Conservation (phyloP, 805 yeast species). For the Barnettozyma wickerhamii region DNA sequence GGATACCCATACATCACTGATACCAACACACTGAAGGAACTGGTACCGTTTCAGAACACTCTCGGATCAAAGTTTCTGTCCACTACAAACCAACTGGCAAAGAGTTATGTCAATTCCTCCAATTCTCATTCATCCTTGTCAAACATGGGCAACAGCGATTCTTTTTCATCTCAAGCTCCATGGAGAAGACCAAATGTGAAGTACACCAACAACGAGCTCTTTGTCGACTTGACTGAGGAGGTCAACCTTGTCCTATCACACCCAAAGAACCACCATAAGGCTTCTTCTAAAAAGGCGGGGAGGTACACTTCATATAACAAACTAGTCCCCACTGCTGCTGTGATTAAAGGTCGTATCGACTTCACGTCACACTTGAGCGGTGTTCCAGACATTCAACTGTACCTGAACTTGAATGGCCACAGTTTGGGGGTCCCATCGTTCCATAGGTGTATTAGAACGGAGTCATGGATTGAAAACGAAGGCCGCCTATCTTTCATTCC, state of each 20-base stretch:
- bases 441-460: slow-evolving; percentile 63
- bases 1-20: slow-evolving; percentile 75
- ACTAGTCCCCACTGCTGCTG: slow-evolving; percentile 42
- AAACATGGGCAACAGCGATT: slow-evolving; percentile 1
- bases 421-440: slow-evolving; percentile 56
- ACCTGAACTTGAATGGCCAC: slow-evolving; percentile 43
- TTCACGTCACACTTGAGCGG: slow-evolving; percentile 74
- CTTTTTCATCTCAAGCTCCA: slow-evolving; percentile 40
- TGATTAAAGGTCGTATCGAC: slow-evolving; percentile 57
- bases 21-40: slow-evolving; percentile 60
- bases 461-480: slow-evolving; percentile 43
- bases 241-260: slow-evolving; percentile 46
- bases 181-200: slow-evolving; percentile 78
- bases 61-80: slow-evolving; percentile 30
- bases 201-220: slow-evolving; percentile 78
- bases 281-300: slow-evolving; percentile 19
- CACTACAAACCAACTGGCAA: slow-evolving; percentile 31
- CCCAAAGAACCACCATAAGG: slow-evolving; percentile 15
- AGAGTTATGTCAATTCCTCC: slow-evolving; percentile 18
- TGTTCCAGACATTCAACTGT: slow-evolving; percentile 62
- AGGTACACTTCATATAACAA: slow-evolving; percentile 13
- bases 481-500: slow-evolving; percentile 68
- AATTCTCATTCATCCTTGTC: slow-evolving; percentile 10
- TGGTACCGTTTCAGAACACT: slow-evolving; percentile 50
- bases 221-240: slow-evolving; percentile 73